A percentile compares a stretch with the other conserved stretches of the same genome.
Conservation (phyloP, 768 basidiomycete species). For the Neoboletus brunneissimus region DNA sequence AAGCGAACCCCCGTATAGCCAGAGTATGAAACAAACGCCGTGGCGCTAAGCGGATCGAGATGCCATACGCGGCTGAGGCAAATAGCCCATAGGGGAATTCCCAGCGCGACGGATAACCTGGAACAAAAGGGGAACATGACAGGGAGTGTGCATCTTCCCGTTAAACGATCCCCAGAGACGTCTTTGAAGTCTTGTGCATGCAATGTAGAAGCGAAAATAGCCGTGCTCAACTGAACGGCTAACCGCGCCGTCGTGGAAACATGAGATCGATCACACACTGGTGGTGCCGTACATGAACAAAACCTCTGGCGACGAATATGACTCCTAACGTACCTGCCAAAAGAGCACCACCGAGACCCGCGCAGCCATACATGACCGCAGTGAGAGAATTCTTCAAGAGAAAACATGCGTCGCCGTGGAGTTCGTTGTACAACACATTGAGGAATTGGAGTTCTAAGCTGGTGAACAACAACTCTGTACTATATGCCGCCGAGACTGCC, state of each 20-base stretch:
- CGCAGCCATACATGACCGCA: conserved; percentile 32
- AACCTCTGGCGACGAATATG: background rate
- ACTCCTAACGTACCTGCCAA: conserved; percentile 27
- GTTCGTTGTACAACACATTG: conserved; percentile 36
- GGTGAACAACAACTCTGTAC: conserved; percentile 25
- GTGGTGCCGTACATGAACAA: background rate
- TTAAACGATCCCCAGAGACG: conserved; percentile 36
- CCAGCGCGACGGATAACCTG: conserved; percentile 15
- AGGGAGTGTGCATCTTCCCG: conserved; percentile 39
- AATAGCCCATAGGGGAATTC: conserved; percentile 27
- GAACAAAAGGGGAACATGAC: conserved; percentile 34
- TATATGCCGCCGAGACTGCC: conserved; percentile 29
- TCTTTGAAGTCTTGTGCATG: conserved; percentile 37
- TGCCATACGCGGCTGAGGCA: conserved; percentile 21
- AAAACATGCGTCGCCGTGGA: conserved; percentile 28
- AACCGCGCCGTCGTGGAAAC: conserved; percentile 8
- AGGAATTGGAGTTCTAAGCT: conserved; percentile 27
- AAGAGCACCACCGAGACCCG: conserved; percentile 34
- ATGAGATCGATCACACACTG: conserved; percentile 17
- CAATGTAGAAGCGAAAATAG: conserved; percentile 33
- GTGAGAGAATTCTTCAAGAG: conserved; percentile 30
- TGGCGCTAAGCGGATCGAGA: conserved; percentile 10
- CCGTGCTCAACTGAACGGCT: conserved; percentile 28
- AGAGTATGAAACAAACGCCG: conserved; percentile 18
- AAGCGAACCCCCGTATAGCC: conserved; percentile 19